Evolutionary conservation across 106 monocot species (phyloP), one percentile per base, ranked within the genome.

Genomic region (Posidonia australis): DNA sequence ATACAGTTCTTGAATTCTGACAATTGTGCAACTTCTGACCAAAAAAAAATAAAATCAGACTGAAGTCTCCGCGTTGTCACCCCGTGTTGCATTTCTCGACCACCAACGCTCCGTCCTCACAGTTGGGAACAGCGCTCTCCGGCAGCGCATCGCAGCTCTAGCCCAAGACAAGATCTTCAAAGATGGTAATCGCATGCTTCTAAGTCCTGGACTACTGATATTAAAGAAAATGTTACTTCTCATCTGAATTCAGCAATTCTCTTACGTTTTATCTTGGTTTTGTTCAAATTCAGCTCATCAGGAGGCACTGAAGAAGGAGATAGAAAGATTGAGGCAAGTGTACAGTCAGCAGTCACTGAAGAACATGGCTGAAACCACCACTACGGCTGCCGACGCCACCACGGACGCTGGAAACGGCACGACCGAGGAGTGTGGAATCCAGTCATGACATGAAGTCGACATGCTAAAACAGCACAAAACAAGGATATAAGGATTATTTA

Each of bases 141-240:
- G 84, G 76, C 93, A 94, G 66, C 74, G 93, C 25, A 94, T 94
- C 41, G 93, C 89, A 10, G 93, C 93, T n/a, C 83, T 93, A 3
- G 93, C 93, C 1, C 89, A 93, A 29, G 88, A 93, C 70, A 93
- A 84, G 78, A 81, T 89, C 62, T 94, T 94, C 69, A 94, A 94
- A 58, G 93, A 94, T 65, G 93, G 93, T 94, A 32, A 71, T 55
- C 7, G 12, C 25, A 55, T 13, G 5, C 13, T 13, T 29, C 20
- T 1, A 18, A 62, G 14, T 13, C 20, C 17, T 41, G 18, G 16
- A 49, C 36, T 36, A 36, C 36, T 36, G 2, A 4, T 36, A 2
- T 36, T 36, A 36, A 36, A 36, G 2, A 36, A 36, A 36, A 36
- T 4, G 7, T 4, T 36, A 36, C 2, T 36, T 36, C 2, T 36